Base-by-base conservation (phyloP, 202 grass and related monocot genomes). In the Saccharum hybrid region DNA sequence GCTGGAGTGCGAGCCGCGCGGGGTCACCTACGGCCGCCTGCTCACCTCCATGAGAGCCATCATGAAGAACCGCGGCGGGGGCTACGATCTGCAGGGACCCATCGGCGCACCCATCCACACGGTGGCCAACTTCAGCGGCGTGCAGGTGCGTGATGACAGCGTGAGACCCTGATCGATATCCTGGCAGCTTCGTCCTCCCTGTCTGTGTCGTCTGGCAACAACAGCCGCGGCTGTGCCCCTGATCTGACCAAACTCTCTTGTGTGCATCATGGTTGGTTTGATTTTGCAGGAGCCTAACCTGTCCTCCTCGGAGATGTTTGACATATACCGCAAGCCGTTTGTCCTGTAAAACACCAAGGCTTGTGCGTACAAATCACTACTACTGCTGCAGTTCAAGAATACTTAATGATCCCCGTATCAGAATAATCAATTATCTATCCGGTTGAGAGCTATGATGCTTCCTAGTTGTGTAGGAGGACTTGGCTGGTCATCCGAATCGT, bases 1-100 rank as follows among this genome's bases (percentile, higher is more conserved):
- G 5, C 6, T 98, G 67, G 85, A 95, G 77, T 88, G 10, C 36
- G 83, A 95, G 68, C 92, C 90, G 2, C 74, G 87, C 2, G 79
- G 92, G 1, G 66, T 81, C 18, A 98, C 92, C 18, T 98, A 98
- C 42, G 96, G 92, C 10, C 73, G 71, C 36, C 75, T 98, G 89
- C 93, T 98, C 54, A 82, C 68, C 65, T 26, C 89, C 51, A 98
- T 98, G 92, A 86, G 79, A 26, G 2, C 54, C 11, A 84, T 82
- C 51, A 95, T 98, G 68, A 86, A 84, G 26, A 49, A 80, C 1
- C 34, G 63, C 62, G 86, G 66, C 1, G 71, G 71, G 15, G 2
- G 71, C 1, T 15, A 7, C 57, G 73, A 48, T n/a, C 10, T 94
- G 75, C 85, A 64, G 16, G 95, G 95, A 6, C 85, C 92, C 56